Evolutionary conservation across 148 eudicot genomes (phyloP).

Genomic region (Polygonum aviculare): DNA sequence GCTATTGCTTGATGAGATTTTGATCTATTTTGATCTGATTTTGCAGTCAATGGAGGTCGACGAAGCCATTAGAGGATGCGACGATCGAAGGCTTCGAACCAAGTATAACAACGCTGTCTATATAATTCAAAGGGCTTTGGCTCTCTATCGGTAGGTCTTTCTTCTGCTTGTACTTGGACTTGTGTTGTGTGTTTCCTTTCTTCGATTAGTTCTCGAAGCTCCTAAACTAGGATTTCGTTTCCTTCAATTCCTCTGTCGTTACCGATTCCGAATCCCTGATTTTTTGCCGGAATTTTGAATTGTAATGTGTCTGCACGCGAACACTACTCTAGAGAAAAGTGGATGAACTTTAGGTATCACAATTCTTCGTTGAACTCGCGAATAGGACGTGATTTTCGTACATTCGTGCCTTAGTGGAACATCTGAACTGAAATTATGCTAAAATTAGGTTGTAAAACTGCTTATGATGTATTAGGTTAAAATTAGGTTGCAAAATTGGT

Average conservation of each 20-base stretch:
- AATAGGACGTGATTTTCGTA: too few relatives aligned
- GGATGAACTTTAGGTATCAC: background rate
- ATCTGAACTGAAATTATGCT: background rate
- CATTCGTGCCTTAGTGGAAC: too few relatives aligned
- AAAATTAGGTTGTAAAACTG: background rate
- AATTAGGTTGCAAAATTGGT: background rate
- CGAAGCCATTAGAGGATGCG: constrained; percentile 55
- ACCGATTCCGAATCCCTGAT: too few relatives aligned
- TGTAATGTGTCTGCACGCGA: background rate
- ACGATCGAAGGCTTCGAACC: constrained; percentile 72
- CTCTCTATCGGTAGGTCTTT: constrained; percentile 61
- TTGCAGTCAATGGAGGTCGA: constrained; percentile 74
- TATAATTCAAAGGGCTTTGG: constrained; percentile 84
- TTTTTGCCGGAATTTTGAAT: background rate
- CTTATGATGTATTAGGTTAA: background rate
- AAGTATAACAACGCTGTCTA: constrained; percentile 74
- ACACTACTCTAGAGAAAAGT: background rate
- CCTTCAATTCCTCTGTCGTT: too few relatives aligned
- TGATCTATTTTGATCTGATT: background rate
- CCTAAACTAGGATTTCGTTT: background rate
- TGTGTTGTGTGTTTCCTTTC: too few relatives aligned
- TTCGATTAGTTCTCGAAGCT: background rate
- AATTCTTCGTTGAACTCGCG: too few relatives aligned
- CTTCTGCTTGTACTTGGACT: background rate
- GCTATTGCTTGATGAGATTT: background rate